phyloP scores from a whole-genome alignment of 1,284 basidiomycete species.

The Ceratobasidium sp. region DNA sequence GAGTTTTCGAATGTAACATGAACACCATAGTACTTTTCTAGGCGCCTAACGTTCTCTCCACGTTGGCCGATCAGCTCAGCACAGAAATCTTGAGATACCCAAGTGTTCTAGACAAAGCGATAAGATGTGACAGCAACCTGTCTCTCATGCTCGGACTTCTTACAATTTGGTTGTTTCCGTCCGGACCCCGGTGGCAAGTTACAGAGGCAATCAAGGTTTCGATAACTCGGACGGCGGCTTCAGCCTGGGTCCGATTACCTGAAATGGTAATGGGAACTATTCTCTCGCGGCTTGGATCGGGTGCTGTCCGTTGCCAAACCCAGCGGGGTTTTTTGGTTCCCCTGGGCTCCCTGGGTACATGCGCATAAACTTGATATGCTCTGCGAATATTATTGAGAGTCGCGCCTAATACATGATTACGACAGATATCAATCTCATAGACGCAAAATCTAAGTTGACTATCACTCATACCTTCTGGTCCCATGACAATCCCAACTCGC shows the following conservation, averaged over 20 bases:
- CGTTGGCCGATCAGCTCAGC: not conserved
- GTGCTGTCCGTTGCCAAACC: too few species aligned
- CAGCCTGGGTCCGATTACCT: not conserved
- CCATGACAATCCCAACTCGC: not conserved
- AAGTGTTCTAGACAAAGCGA: not conserved
- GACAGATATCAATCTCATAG: too few species aligned
- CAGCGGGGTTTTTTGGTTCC: not conserved
- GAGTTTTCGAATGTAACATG: not conserved
- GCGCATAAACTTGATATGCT: not conserved
- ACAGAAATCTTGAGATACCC: not conserved
- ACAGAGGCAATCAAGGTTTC: not conserved
- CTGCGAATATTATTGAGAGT: conserved; percentile 6
- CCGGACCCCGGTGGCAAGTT: not conserved
- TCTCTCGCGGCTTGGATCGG: not conserved
- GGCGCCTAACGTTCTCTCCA: not conserved
- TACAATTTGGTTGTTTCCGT: not conserved
- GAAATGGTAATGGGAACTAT: not conserved
- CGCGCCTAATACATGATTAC: not conserved
- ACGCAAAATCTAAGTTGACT: too few species aligned
- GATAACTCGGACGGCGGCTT: not conserved
- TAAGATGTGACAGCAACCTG: not conserved
- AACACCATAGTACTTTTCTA: not conserved
- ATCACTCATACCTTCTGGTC: not conserved
- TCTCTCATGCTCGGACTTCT: not conserved
- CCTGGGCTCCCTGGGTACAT: not conserved